phyloP scores from a whole-genome alignment of 2,329 filamentous ascomycete genomes.

The Akanthomyces uredinophilus region DNA sequence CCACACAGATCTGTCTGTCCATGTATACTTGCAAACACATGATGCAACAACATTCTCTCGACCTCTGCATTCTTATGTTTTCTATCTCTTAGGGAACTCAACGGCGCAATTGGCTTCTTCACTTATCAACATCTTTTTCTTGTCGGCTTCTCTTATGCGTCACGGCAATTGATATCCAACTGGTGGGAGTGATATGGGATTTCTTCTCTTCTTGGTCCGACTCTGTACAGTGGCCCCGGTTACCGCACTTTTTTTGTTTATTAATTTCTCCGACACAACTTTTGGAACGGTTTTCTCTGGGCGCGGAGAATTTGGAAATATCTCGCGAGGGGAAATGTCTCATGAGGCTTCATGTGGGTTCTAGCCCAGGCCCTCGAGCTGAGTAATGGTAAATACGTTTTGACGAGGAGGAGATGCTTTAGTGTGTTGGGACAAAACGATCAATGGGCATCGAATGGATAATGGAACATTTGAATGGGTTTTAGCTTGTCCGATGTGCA shows the following conservation, averaged over 20 bases:
- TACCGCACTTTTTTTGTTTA: conserved; percentile 1
- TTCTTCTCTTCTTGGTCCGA: conserved; percentile 1
- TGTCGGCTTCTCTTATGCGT: conserved; percentile 10
- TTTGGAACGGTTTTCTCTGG: conserved; percentile 2
- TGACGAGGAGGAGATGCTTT: background rate
- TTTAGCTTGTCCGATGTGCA: background rate
- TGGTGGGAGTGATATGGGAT: conserved; percentile 11
- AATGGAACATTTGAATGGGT: background rate
- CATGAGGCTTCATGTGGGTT: conserved; percentile 1
- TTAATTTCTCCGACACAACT: conserved; percentile 9
- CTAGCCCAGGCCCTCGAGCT: background rate
- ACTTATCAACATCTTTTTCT: background rate
- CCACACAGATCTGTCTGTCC: background rate
- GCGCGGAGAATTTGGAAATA: background rate
- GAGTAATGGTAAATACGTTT: conserved; percentile 15
- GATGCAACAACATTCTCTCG: background rate
- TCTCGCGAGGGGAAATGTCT: background rate
- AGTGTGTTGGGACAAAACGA: background rate
- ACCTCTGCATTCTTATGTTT: background rate
- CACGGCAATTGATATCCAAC: conserved; percentile 15
- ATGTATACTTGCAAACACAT: background rate
- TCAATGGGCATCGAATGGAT: background rate
- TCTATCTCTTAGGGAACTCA: background rate
- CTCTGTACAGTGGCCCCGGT: background rate
- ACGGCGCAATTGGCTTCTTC: conserved; percentile 5